phyloP scores from a whole-genome alignment of 2,329 filamentous ascomycete genomes.

The Hypoxylon sp. region DNA sequence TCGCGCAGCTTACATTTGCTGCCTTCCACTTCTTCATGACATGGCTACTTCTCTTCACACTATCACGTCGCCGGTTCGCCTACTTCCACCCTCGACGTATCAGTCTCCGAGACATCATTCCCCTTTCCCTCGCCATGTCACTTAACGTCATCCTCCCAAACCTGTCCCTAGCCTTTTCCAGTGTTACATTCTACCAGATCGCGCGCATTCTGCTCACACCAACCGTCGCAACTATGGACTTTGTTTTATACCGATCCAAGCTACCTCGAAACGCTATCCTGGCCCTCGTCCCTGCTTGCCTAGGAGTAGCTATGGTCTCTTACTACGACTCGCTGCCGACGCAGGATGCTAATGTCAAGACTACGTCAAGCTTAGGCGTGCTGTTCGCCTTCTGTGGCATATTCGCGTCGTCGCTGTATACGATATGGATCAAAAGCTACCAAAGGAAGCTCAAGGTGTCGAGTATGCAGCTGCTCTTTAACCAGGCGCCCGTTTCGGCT shows the following conservation, averaged over 20 bases:
- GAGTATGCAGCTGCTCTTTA: constrained; percentile 74
- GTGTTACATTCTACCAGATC: constrained; percentile 75
- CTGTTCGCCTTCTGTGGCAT: constrained; percentile 70
- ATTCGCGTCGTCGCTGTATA: constrained; percentile 71
- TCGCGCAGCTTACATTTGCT: constrained; percentile 71
- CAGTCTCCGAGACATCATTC: constrained; percentile 64
- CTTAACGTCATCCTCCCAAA: constrained; percentile 75
- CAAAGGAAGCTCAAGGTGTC: constrained; percentile 71
- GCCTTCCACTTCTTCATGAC: constrained; percentile 74
- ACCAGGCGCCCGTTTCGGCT: constrained; percentile 70
- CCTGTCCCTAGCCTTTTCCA: constrained; percentile 71
- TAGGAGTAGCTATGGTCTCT: constrained; percentile 70
- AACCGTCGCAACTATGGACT: constrained; percentile 70
- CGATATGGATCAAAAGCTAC: constrained; percentile 72
- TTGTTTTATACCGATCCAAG: constrained; percentile 63
- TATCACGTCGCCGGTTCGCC: constrained; percentile 65
- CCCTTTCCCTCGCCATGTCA: constrained; percentile 71
- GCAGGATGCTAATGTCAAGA: constrained; percentile 57
- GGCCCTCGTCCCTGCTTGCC: constrained; percentile 67
- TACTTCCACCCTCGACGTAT: constrained; percentile 67
- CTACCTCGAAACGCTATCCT: constrained; percentile 62
- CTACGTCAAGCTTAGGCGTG: constrained; percentile 66
- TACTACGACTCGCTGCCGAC: constrained; percentile 71
- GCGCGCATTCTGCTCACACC: constrained; percentile 73
- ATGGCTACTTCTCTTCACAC: constrained; percentile 66